Conservation (phyloP, 2,329 filamentous ascomycete genomes). For the Colletotrichum aenigma region DNA sequence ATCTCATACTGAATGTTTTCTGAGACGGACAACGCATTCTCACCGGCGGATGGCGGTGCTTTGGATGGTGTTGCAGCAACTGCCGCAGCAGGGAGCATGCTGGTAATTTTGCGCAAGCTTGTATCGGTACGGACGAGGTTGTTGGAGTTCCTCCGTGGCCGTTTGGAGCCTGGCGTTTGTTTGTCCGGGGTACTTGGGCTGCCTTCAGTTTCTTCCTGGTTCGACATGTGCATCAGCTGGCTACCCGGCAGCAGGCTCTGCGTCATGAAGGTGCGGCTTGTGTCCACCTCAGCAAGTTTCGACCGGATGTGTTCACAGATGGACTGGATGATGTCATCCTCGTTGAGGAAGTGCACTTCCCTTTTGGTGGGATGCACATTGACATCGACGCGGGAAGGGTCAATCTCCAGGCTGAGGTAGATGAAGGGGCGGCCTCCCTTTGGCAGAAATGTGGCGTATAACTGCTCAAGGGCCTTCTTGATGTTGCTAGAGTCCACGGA, state of each 20-base stretch:
- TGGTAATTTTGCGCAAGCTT: conserved; percentile 90
- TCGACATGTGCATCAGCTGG: conserved; percentile 30
- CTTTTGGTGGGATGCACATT: conserved; percentile 97
- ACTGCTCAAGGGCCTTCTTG: conserved; percentile 90
- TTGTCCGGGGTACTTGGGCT: conserved; percentile 31
- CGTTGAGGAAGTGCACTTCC: conserved; percentile 96
- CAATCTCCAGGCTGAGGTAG: conserved; percentile 91
- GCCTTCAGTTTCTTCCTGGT: conserved; percentile 27
- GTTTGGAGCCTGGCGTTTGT: conserved; percentile 39
- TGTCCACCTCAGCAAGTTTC: conserved; percentile 85
- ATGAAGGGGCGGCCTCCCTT: conserved; percentile 95
- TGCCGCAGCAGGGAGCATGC: conserved; percentile 76
- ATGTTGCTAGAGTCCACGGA: conserved; percentile 89
- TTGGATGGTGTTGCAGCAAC: conserved; percentile 29
- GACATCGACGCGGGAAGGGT: conserved; percentile 90
- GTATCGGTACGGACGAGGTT: conserved; percentile 91
- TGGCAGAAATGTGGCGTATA: conserved; percentile 84
- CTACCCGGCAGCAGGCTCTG: conserved; percentile 85
- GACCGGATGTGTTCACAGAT: conserved; percentile 82
- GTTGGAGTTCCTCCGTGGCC: conserved; percentile 56
- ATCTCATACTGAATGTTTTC: conserved; percentile 73
- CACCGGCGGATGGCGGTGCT: conserved; percentile 23
- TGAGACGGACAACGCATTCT: conserved; percentile 38
- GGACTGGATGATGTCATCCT: conserved; percentile 91
- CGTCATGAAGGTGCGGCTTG: conserved; percentile 91